Base-by-base conservation (phyloP, 192 early-diverging fungal genomes). In the Dissophora ornata region DNA sequence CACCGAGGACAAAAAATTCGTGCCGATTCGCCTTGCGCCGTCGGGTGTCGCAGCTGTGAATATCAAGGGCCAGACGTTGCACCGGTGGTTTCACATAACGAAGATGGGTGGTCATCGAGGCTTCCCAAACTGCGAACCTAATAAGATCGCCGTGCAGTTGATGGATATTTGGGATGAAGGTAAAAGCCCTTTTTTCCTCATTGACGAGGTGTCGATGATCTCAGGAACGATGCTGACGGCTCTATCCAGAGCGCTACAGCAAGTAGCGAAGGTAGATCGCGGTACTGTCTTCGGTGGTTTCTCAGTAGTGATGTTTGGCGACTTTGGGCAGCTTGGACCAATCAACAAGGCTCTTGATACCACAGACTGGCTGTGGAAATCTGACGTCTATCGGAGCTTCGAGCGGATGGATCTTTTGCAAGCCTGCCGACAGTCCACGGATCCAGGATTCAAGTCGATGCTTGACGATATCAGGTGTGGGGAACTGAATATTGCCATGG, bases 41-140 rank as follows among this genome's bases (percentile, higher is more conserved):
- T 55, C 62, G 3, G 62, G 51, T 0, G 62, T 65, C 18, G 62
- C 62, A 15, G 62, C 62, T n/a, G 62, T 65, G 3, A 65, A 65
- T 36, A 47, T 65, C 42, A 65, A 55, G 1, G 62, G 51, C 24
- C 41, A 65, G 18, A 65, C 64, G 34, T 49, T 67, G 34, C 54
- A 67, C 28, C 44, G 64, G 0, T 67, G 64, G 64, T 56, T 67
- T 49, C 40, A 21, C 5, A 26, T 57, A 28, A 57, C 54, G 5
- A 56, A 40, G 26, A 49, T 49, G 46, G 30, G 62, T n/a, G n/a
- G n/a, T n/a, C n/a, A n/a, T 8, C 34, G 62, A 45, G 0, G 4
- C 21, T 65, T n/a, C n/a, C n/a, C 28, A 47, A n/a, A 51, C 40
- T 0, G 51, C 32, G 41, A 67, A 30, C 9, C 64, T 13, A 19